Conservation (phyloP, 805 yeast species). For the Starmerella bombi region DNA sequence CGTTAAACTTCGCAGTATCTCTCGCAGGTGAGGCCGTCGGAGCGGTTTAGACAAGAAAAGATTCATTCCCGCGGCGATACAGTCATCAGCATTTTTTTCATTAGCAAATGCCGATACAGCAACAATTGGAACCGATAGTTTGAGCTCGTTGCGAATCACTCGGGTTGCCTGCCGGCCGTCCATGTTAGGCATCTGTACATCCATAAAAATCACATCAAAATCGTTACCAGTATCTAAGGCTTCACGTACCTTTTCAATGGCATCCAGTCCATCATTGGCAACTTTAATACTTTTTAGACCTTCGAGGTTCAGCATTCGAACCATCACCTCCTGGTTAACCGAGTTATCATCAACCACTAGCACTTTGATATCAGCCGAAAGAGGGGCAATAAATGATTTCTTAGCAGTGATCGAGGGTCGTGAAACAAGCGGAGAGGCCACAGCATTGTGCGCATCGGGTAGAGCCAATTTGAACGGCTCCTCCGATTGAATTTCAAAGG, state of each 20-base stretch:
- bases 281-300: slow-evolving; percentile 58
- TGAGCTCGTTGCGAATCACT: slow-evolving; percentile 49
- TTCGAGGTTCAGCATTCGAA: slow-evolving; percentile 74
- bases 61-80: slow-evolving; percentile 82
- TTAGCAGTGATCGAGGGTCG: slow-evolving; percentile 4
- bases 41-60: slow-evolving; percentile 79
- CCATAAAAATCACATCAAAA: slow-evolving; percentile 82
- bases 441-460: slow-evolving; percentile 4
- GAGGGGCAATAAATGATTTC: slow-evolving; percentile 3
- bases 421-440: background rate
- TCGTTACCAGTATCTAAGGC: slow-evolving; percentile 25
- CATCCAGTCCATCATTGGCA: slow-evolving; percentile 87
- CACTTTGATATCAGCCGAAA: slow-evolving; percentile 30
- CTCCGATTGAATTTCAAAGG: too few species aligned
- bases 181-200: slow-evolving; percentile 90
- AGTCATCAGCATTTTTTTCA: slow-evolving; percentile 72
- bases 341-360: slow-evolving; percentile 88
- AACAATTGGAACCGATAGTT: slow-evolving; percentile 62
- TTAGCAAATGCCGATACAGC: slow-evolving; percentile 95
- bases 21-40: slow-evolving; percentile 23
- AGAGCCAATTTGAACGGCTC: background rate
- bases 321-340: slow-evolving; percentile 89
- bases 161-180: slow-evolving; percentile 82
- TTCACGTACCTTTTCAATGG: slow-evolving; percentile 51
- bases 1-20: slow-evolving; percentile 17